Evolutionary conservation across 129 eudicot genomes (phyloP).

Genomic region (Arctium lappa): DNA sequence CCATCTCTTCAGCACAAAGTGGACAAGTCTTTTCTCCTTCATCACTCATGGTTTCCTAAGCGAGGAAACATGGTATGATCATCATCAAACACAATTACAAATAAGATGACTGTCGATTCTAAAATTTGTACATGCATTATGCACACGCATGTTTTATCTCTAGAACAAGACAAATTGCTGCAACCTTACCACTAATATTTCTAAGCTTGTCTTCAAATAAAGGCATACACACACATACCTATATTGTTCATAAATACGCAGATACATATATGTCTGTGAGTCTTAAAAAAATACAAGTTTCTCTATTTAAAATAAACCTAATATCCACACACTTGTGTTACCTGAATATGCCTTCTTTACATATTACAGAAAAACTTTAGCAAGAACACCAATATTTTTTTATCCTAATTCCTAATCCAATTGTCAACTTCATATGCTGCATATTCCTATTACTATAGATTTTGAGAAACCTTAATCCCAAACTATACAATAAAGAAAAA

Average conservation of each 20-base stretch:
- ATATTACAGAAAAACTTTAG: not conserved
- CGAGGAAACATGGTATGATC: not conserved
- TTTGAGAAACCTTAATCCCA: not conserved
- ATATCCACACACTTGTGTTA: not conserved
- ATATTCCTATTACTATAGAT: not conserved
- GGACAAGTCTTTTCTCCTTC: slow-evolving; percentile 82
- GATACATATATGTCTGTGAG: not conserved
- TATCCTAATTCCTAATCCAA: not conserved
- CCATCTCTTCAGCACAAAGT: slow-evolving; percentile 87
- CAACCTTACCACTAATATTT: not conserved
- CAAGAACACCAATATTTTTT: not conserved
- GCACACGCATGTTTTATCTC: not conserved
- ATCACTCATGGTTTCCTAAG: slow-evolving; percentile 63
- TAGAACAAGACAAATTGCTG: not conserved
- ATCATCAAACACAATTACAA: not conserved
- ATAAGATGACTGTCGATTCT: not conserved
- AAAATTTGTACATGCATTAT: not conserved
- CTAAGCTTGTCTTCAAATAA: not conserved
- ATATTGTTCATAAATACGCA: not conserved
- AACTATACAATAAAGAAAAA: not conserved
- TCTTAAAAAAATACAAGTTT: not conserved
- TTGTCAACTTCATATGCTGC: not conserved
- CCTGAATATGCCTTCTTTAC: not conserved
- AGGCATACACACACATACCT: not conserved
- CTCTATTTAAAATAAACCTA: slow-evolving; percentile 12